Evolutionary conservation across 108 stramenopile species (phyloP).

Genomic region (Ochromonas danica): DNA sequence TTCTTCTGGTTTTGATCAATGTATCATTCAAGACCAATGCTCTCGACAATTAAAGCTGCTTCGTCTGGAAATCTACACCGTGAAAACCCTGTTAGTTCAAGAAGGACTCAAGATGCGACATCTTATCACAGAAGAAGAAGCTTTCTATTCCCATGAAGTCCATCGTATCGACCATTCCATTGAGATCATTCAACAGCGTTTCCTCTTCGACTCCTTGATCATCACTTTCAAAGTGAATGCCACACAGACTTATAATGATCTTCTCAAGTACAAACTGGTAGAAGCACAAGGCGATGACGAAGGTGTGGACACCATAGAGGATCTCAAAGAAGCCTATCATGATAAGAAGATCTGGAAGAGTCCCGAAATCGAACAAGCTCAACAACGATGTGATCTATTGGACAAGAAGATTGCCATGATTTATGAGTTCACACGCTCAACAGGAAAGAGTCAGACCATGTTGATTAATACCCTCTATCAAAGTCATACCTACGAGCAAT

Average conservation of each 20-base stretch:
- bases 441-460: neutral
- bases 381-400: neutral
- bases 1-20: no score
- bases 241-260: no score
- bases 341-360: neutral
- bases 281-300: constrained; percentile 19
- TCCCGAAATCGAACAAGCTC: constrained; percentile 1
- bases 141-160: neutral
- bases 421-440: neutral
- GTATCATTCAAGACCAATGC: no score
- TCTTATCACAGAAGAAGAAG: neutral
- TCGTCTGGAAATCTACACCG: neutral
- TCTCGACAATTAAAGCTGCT: constrained; percentile 2
- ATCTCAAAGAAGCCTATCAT: neutral
- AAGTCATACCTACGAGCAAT: neutral
- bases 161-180: neutral
- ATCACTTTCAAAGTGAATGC: neutral
- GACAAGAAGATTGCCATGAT: neutral
- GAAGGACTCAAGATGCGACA: constrained; percentile 4
- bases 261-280: constrained; percentile 4
- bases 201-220: neutral
- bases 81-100: neutral
- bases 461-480: neutral
- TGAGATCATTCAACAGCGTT: neutral
- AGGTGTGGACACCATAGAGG: constrained; percentile 22